Conservation (phyloP, 495 filamentous ascomycete species). For the Copromyces sp. region DNA sequence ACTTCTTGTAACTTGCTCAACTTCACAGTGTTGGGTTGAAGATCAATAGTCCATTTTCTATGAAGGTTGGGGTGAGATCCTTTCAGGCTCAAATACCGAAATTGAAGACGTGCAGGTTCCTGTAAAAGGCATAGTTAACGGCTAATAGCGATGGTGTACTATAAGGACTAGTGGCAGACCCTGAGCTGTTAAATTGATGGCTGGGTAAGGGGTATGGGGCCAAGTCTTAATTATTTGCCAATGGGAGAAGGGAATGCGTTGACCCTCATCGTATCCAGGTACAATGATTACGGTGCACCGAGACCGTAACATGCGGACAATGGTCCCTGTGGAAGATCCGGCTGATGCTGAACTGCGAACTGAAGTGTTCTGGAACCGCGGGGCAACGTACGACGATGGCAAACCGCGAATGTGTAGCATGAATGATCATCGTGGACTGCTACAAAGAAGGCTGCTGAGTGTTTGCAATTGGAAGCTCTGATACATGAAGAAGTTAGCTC, state of each 20-base stretch:
- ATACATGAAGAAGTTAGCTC: neutral
- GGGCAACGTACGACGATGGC: neutral
- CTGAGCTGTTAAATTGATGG: neutral
- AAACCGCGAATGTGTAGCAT: neutral
- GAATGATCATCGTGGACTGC: neutral
- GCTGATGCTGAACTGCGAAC: neutral
- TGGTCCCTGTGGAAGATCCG: neutral
- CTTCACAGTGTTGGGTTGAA: neutral
- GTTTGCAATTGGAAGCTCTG: neutral
- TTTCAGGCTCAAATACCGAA: no score
- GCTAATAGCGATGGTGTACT: neutral
- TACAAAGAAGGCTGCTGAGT: neutral
- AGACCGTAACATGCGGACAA: neutral
- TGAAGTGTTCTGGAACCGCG: neutral
- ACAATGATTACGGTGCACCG: neutral
- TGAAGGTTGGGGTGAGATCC: neutral
- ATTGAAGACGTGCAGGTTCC: neutral
- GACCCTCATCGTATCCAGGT: neutral
- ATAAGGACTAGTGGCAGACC: neutral
- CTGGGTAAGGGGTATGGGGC: neutral
- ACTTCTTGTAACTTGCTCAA: neutral
- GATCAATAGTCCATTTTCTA: neutral
- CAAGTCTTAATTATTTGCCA: neutral
- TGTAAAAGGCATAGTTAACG: neutral
- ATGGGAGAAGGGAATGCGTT: neutral